Percentiles rank a stretch among this genome's conserved stretches.
These are phyloP conservation scores for Kingdonia uniflora DNA, from an alignment of 164 flowering plant genomes.

Conservation along the genomic window DNA sequence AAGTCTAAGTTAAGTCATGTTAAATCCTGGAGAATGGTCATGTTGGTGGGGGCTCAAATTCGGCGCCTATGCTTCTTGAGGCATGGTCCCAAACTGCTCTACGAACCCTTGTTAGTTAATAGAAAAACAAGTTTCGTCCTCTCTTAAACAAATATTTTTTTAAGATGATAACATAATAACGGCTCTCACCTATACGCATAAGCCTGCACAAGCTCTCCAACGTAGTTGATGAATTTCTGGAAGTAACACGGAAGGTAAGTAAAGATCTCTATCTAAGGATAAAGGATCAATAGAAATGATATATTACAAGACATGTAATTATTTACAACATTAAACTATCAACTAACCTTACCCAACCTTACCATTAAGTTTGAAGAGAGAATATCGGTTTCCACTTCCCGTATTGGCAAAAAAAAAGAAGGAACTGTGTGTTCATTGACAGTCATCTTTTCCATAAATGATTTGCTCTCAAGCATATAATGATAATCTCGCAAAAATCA, in stretches of 20 bases:
- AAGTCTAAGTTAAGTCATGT: too few species aligned
- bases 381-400: conserved; percentile 85
- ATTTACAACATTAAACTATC: neutral
- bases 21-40: too few species aligned
- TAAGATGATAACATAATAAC: too few species aligned
- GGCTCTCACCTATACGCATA: conserved; percentile 94
- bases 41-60: too few species aligned
- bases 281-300: too few species aligned
- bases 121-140: too few species aligned
- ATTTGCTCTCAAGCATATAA: conserved; percentile 92
- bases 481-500: conserved; percentile 84
- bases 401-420: conserved; percentile 82
- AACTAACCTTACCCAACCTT: conserved; percentile 26
- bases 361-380: conserved; percentile 93
- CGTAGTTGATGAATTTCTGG: conserved; percentile 90
- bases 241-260: conserved; percentile 7
- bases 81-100: too few species aligned
- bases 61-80: too few species aligned
- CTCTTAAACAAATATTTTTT: too few species aligned
- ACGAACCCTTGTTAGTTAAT: too few species aligned
- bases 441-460: conserved; percentile 95
- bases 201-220: conserved; percentile 88
- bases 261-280: too few species aligned
- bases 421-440: conserved; percentile 96
- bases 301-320: too few species aligned